Evolutionary conservation across 2,329 filamentous ascomycete genomes (phyloP), one percentile per base, ranked within the genome.

Genomic region (Mariannaea elegans): DNA sequence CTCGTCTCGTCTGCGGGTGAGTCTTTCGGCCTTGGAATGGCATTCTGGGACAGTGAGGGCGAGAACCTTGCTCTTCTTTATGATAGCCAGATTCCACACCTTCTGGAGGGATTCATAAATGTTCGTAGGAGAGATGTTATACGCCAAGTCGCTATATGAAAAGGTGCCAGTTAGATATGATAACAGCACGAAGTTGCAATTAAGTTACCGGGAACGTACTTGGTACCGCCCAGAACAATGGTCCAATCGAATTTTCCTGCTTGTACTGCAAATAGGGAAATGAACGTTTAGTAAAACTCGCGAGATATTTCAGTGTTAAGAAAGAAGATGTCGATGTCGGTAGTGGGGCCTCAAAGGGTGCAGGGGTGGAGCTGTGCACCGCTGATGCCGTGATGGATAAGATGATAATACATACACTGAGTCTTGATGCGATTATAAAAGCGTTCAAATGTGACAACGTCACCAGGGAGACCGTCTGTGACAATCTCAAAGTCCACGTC

Each of bases 161-260:
- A 21, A 39, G 12, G 54, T 24, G 21, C 5, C 24, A 21, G 39
- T 65, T 24, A 63, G 53, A n/a, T 4, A 23, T 19, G 39, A 13
- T 24, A 7, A 23, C 13, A 14, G 38, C 14, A 14, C 14, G 3
- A 24, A 47, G 3, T 18, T 24, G 21, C 10, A 12, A 7, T 9
- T 18, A 32, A 21, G 8, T 29, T 13, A n/a, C 36, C 36, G 19
- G 23, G 24, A 19, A 69, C 77, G 51, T 75, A 83, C 78, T 90
- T 90, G 47, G 87, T 90, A 2, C 87, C 88, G 8, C 85, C 87
- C 2, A 90, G 80, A 4, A 90, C 73, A 29, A 90, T 81, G 13
- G 84, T 81, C 85, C 87, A 90, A 76, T 89, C 84, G 64, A 78
- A 87, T 1, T 62, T 21, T 29, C 23, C 62, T n/a, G 58, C 62